These are phyloP conservation scores for Plasmodiophora brassicae DNA, from an alignment of 208 protist genomes.

Conservation along the genomic window DNA sequence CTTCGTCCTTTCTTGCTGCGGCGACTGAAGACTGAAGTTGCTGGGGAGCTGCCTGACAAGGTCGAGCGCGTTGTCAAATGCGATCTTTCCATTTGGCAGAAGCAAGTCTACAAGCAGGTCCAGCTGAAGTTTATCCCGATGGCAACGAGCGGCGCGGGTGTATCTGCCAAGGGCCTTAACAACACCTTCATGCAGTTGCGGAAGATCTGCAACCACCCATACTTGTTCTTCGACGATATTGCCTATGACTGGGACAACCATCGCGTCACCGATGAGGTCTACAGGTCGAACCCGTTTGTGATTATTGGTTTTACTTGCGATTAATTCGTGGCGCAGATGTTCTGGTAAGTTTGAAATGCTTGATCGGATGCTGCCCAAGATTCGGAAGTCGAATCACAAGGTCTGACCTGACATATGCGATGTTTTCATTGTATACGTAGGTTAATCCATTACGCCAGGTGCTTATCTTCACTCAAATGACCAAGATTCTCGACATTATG, in stretches of 20 bases:
- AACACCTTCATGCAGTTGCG: constrained; percentile 66
- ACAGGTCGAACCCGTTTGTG: constrained; percentile 25
- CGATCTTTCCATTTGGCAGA: constrained; percentile 42
- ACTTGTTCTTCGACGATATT: constrained; percentile 53
- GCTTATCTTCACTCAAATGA: constrained; percentile 97
- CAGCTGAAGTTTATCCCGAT: constrained; percentile 24
- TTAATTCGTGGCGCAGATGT: not conserved
- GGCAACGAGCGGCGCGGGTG: not conserved
- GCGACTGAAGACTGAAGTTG: constrained; percentile 41
- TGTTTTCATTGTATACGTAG: not conserved
- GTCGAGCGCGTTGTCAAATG: constrained; percentile 80
- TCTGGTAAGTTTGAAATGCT: constrained; percentile 64
- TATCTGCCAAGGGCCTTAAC: constrained; percentile 17
- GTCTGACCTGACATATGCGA: constrained; percentile 52
- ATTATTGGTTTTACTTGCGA: not conserved
- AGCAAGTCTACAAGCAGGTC: constrained; percentile 36
- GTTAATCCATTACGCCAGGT: constrained; percentile 61
- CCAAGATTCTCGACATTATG: constrained; percentile 72
- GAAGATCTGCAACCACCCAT: constrained; percentile 86
- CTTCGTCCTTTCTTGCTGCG: constrained; percentile 50
- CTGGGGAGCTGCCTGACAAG: constrained; percentile 41
- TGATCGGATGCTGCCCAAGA: constrained; percentile 57
- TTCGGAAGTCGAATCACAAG: constrained; percentile 56
- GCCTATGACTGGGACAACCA: constrained; percentile 6
- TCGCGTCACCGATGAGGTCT: not conserved